Evolutionary conservation across 768 basidiomycete species (phyloP).

Genomic region (Tricholoma sp.): DNA sequence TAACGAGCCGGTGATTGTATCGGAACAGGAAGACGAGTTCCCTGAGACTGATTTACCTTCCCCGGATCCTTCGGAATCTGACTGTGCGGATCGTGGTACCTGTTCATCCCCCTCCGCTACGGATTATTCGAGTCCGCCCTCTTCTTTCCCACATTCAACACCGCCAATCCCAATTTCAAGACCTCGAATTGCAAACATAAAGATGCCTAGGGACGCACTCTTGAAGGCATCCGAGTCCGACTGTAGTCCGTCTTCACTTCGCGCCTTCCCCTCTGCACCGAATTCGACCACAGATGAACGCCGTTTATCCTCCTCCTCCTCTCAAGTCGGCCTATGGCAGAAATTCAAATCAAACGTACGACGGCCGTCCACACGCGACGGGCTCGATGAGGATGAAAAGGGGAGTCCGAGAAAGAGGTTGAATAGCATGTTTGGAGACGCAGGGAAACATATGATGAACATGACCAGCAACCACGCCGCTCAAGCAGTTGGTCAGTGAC

Average conservation of each 20-base stretch:
- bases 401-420: slow-evolving; percentile 9
- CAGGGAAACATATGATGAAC: slow-evolving; percentile 7
- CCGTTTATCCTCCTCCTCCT: slow-evolving; percentile 7
- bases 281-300: slow-evolving; percentile 1
- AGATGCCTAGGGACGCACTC: not conserved
- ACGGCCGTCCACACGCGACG: slow-evolving; percentile 16
- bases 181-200: not conserved
- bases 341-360: slow-evolving; percentile 30
- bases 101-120: slow-evolving; percentile 17
- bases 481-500: slow-evolving; percentile 10
- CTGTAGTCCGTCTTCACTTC: not conserved
- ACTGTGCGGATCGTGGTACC: slow-evolving; percentile 2
- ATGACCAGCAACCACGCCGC: slow-evolving; percentile 6
- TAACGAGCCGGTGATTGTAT: slow-evolving; percentile 6
- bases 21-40: not conserved
- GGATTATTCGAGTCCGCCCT: slow-evolving; percentile 4
- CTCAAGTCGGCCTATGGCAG: slow-evolving; percentile 29
- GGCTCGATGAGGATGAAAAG: not conserved
- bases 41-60: slow-evolving; percentile 12
- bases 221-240: not conserved
- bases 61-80: slow-evolving; percentile 17
- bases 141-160: slow-evolving; percentile 2
- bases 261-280: not conserved
- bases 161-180: not conserved
- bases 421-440: slow-evolving; percentile 6